Base-by-base conservation (phyloP, 169 alveolate genomes). In the Plasmodium gallinaceum region DNA sequence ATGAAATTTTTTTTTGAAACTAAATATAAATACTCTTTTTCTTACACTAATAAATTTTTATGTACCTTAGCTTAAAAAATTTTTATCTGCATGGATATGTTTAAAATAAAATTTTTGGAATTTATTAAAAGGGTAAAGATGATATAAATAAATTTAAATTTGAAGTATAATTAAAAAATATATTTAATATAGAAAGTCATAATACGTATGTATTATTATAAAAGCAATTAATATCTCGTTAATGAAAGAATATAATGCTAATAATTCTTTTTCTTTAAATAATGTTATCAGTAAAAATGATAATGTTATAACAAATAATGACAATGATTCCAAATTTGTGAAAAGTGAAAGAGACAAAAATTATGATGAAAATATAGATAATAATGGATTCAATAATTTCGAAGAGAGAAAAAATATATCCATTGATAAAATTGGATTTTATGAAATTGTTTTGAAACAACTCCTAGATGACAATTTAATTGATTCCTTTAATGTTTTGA, bases 391-490 rank as follows among this genome's bases (percentile, higher is more conserved):
- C 5, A 65, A 20, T 24, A 24, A 39, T 9, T 7, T 20, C 61
- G n/a, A 54, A 20, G 70, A 51, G 16, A 54, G 14, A 52, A 71
- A 45, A 54, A 46, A 18, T 12, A 64, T 58, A 32, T 57, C 26
- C 26, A 78, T 78, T 43, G 57, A 78, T 42, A 78, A 78, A 65
- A 78, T 78, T 7, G 76, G 75, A 18, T 78, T 78, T 78, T 78
- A 78, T 57, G 89, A 78, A 43, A 42, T 52, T 10, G 89, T 78
- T 2, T 51, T 78, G 51, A 78, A 78, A 24, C 89, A 78, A 20
- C 89, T 78, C 2, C 4, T 14, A 20, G 89, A 78, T 69, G 89
- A 78, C 26, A 69, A 64, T 42, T 45, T 78, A 65, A 26, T 58
- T 12, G 89, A 78, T n/a, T 64, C 89, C 22, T 78, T 22, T 26